phyloP scores from a whole-genome alignment of 2,329 filamentous ascomycete species.

The Chaetomium sp. region DNA sequence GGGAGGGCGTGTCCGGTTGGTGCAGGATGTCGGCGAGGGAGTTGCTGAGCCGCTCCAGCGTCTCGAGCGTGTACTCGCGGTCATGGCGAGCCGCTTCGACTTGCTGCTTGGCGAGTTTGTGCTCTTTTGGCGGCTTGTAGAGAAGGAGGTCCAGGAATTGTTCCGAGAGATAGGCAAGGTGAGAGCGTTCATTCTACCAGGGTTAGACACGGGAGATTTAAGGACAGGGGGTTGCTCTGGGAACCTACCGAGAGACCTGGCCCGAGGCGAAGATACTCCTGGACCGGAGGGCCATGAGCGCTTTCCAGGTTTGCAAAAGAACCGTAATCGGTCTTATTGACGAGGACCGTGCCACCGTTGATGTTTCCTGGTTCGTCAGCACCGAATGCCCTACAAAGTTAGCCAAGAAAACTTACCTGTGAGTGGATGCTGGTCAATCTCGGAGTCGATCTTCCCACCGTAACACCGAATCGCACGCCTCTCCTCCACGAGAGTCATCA shows the following conservation, averaged over 20 bases:
- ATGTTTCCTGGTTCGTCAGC: conserved; percentile 33
- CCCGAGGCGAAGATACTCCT: conserved; percentile 43
- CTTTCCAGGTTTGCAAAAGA: conserved; percentile 45
- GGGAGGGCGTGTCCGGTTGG: conserved; percentile 13
- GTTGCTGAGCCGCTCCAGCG: conserved; percentile 36
- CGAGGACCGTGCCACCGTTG: conserved; percentile 33
- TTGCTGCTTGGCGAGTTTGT: conserved; percentile 39
- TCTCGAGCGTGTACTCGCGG: conserved; percentile 38
- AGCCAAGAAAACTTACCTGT: conserved; percentile 36
- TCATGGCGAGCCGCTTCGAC: conserved; percentile 35
- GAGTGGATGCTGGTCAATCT: conserved; percentile 39
- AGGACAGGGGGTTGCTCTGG: neutral
- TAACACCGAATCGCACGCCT: conserved; percentile 40
- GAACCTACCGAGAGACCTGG: conserved; percentile 43
- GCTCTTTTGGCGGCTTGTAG: conserved; percentile 43
- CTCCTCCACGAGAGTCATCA: conserved; percentile 48
- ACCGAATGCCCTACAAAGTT: neutral
- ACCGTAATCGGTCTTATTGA: conserved; percentile 45
- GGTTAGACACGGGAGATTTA: neutral
- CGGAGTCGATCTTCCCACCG: conserved; percentile 32
- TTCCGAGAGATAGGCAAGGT: conserved; percentile 44
- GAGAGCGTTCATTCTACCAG: conserved; percentile 41
- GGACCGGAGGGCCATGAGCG: conserved; percentile 32
- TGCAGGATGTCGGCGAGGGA: conserved; percentile 37
- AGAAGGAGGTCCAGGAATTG: conserved; percentile 44